These are phyloP conservation scores for Pichia sp. DNA, from an alignment of 1,139 yeast species.

Conservation along the genomic window DNA sequence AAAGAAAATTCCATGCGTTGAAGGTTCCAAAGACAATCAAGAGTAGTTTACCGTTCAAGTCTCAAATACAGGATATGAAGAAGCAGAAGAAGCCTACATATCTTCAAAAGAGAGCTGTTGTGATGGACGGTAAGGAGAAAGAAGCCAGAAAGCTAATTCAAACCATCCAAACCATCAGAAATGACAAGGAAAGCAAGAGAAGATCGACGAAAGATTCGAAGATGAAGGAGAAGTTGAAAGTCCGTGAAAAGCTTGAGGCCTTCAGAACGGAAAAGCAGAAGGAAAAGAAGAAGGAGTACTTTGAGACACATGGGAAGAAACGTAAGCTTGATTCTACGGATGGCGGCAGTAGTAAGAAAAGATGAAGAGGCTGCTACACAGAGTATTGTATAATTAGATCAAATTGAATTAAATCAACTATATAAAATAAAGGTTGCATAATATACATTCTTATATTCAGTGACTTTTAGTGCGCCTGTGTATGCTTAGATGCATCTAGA, in stretches of 20 bases:
- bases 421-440: constrained; percentile 4
- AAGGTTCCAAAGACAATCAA: constrained; percentile 78
- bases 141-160: constrained; percentile 87
- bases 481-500: constrained; percentile 38
- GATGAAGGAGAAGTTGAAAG: constrained; percentile 70
- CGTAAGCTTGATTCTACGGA: constrained; percentile 47
- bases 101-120: constrained; percentile 89
- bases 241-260: constrained; percentile 69
- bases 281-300: constrained; percentile 83
- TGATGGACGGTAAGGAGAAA: constrained; percentile 87
- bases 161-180: constrained; percentile 77
- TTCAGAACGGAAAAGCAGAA: constrained; percentile 68
- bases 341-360: constrained; percentile 35
- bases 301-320: constrained; percentile 60
- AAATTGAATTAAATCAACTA: background rate
- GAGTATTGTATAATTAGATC: background rate
- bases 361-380: constrained; percentile 11
- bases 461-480: background rate
- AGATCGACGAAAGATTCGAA: constrained; percentile 71
- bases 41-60: constrained; percentile 79
- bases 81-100: constrained; percentile 84
- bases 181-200: constrained; percentile 80
- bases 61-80: constrained; percentile 83
- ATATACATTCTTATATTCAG: background rate
- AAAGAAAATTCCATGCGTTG: constrained; percentile 81